Evolutionary conservation across 495 filamentous ascomycete genomes (phyloP), one percentile per base, ranked within the genome.

Genomic region (Tirmania nivea): DNA sequence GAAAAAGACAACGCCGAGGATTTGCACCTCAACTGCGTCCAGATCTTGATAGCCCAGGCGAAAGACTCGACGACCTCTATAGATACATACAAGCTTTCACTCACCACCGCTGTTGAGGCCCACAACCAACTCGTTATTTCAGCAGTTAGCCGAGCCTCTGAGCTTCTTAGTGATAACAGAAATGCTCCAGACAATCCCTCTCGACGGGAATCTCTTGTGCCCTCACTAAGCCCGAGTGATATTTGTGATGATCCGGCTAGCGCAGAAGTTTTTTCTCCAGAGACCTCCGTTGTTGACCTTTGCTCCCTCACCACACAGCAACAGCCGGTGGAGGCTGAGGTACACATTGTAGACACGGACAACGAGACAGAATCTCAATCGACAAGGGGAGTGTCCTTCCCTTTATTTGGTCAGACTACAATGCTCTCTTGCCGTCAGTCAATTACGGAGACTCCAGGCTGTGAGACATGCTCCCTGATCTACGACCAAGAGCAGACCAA

Each of bases 121-220:
- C 62, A 64, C 51, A 64, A 64, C 17, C 49, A 57, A 34, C 59
- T 64, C 10, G 62, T 64, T 16, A 55, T 42, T n/a, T 49, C 48
- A 11, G 25, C 17, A 19, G 39, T 45, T 45, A 45, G 17, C 17
- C 39, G 39, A 19, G 39, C 39, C 1, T 45, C 3, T 45, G 14
- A 45, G 17, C 0, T 45, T 45, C 12, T 45, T 14, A 31, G 2
- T 31, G 25, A 7, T 31, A 31, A 7, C 25, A 31, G 25, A 31
- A 31, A 31, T 3, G 7, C 7, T 31, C 25, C 25, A 31, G 39
- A 45, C 9, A 14, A 14, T 14, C 2, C 39, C 39, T 45, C 39
- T 45, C 39, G 12, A 14, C 39, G 1, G 39, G 17, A 14, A 19
- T 14, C 39, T 14, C 5, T 19, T 6, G 39, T 45, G 0, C 39